These are phyloP conservation scores for Picea mariana DNA, from an alignment of 83 land plant genomes.

Conservation along the genomic window DNA sequence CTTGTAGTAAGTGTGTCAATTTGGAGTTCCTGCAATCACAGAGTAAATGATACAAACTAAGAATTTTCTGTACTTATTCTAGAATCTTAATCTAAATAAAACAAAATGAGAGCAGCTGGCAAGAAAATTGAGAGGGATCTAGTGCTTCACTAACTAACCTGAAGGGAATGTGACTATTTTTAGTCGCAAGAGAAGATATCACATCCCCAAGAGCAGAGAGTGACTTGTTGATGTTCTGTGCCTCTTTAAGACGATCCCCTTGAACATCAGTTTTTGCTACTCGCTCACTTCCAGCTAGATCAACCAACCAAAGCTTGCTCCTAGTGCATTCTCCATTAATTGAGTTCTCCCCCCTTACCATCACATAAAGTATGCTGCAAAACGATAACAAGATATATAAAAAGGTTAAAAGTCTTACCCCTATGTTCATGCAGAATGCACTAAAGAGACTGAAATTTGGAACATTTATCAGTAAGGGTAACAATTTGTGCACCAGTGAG, in stretches of 20 bases:
- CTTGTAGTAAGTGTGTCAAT: constrained; percentile 98
- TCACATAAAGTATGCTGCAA: constrained; percentile 92
- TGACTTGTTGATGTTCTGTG: constrained; percentile 93
- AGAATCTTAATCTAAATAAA: neutral
- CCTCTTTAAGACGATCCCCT: constrained; percentile 94
- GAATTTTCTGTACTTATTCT: neutral
- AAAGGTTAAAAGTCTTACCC: too few relatives aligned
- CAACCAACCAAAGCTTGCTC: constrained; percentile 98
- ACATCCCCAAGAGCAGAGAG: constrained; percentile 98
- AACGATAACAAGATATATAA: neutral
- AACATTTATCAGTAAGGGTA: neutral
- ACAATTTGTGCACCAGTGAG: too few relatives aligned
- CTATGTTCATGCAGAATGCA: too few relatives aligned
- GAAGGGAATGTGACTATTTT: constrained; percentile 90
- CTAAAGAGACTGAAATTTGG: neutral
- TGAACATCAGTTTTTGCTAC: constrained; percentile 94
- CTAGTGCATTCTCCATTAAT: constrained; percentile 84
- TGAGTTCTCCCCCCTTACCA: constrained; percentile 84
- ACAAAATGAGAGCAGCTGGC: neutral
- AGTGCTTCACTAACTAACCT: constrained; percentile 46
- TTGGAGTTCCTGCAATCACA: constrained; percentile 84
- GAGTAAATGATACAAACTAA: constrained; percentile 2
- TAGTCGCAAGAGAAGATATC: constrained; percentile 87
- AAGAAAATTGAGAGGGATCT: neutral
- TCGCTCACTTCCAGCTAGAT: constrained; percentile 98